These are phyloP conservation scores for Pichia manshurica DNA, from an alignment of 805 yeast genomes.

Conservation along the genomic window DNA sequence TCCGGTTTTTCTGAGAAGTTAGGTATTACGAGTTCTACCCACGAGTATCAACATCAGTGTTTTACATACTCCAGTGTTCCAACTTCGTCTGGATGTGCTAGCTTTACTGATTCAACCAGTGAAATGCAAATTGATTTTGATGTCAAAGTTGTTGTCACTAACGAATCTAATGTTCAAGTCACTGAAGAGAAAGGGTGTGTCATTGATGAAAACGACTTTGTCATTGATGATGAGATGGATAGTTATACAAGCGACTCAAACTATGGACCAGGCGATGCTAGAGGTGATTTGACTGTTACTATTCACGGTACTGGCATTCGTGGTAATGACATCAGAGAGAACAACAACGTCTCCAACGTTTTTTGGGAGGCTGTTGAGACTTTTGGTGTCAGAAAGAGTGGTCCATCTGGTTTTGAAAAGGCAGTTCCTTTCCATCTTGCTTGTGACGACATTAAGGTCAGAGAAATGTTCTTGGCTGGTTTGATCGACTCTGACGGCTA, in stretches of 20 bases:
- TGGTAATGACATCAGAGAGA: conserved; percentile 1
- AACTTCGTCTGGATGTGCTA: background rate
- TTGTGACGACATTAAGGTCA: conserved; percentile 33
- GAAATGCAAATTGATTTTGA: conserved; percentile 6
- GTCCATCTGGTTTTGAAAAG: conserved; percentile 19
- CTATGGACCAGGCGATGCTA: background rate
- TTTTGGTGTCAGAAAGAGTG: conserved; percentile 11
- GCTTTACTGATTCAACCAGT: background rate
- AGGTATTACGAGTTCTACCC: conserved; percentile 18
- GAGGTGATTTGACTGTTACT: conserved; percentile 1
- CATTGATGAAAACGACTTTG: background rate
- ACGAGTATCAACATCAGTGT: conserved; percentile 9
- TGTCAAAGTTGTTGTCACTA: background rate
- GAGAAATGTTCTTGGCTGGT: conserved; percentile 42
- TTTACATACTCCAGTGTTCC: conserved; percentile 6
- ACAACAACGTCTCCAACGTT: conserved; percentile 20
- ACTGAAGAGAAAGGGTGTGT: background rate
- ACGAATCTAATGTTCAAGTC: background rate
- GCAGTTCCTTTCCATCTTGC: conserved; percentile 32
- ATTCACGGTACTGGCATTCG: conserved; percentile 6
- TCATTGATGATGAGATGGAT: background rate
- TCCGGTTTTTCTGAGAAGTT: conserved; percentile 22
- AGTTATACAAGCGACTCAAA: background rate
- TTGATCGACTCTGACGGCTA: conserved; percentile 37
- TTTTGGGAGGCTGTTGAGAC: conserved; percentile 25